Evolutionary conservation across 805 yeast species (phyloP).

Genomic region (Starmerella lactis-condensi): DNA sequence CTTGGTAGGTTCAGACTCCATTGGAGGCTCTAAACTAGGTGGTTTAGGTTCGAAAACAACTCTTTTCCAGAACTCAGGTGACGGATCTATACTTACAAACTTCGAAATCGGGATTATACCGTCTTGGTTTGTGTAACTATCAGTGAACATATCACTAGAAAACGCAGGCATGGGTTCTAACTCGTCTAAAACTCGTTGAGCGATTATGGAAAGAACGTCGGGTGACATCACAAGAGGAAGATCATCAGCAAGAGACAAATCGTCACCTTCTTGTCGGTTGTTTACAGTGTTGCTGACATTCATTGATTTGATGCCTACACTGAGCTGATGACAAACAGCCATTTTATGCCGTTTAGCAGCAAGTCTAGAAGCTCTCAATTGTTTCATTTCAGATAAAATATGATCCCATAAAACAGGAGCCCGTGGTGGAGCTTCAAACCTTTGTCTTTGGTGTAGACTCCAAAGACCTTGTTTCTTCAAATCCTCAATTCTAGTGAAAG

Average conservation of each 20-base stretch:
- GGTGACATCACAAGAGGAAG: too few relatives aligned
- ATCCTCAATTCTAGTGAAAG: constrained; percentile 81
- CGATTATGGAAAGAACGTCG: too few relatives aligned
- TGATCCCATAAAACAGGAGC: constrained; percentile 49
- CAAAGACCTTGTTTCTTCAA: constrained; percentile 71
- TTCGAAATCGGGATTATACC: constrained; percentile 21
- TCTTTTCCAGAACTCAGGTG: constrained; percentile 19
- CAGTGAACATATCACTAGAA: too few relatives aligned
- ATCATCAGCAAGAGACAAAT: too few relatives aligned
- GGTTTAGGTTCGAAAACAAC: constrained; percentile 17
- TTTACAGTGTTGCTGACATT: too few relatives aligned
- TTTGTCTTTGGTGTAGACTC: constrained; percentile 73
- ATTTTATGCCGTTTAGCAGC: constrained; percentile 53
- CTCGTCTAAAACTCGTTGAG: too few relatives aligned
- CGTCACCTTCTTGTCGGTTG: too few relatives aligned
- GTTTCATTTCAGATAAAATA: constrained; percentile 55
- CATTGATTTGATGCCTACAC: too few relatives aligned
- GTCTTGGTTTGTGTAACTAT: too few relatives aligned
- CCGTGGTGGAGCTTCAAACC: constrained; percentile 46
- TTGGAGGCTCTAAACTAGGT: too few relatives aligned
- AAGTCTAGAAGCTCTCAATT: constrained; percentile 65
- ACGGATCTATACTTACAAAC: constrained; percentile 19
- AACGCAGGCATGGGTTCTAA: too few relatives aligned
- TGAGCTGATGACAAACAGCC: constrained; percentile 57
- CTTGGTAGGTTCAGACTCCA: too few relatives aligned